A percentile compares a stretch with the other conserved stretches of the same genome.
phyloP scores from a whole-genome alignment of 2,329 filamentous ascomycete species.

The Aplosporella prunicola region DNA sequence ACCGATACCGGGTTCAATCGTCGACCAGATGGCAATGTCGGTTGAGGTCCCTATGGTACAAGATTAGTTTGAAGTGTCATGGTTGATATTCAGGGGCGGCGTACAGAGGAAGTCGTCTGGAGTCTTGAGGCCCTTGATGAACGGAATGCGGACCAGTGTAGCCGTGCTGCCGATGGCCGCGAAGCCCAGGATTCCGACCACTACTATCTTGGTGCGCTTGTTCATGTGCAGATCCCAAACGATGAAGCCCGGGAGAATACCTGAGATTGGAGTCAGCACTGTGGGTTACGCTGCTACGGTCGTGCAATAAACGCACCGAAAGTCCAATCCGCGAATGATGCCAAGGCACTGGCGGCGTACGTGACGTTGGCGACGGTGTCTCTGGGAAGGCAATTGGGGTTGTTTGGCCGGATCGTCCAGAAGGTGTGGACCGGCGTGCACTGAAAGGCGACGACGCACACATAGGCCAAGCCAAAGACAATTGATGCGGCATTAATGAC shows the following conservation, averaged over 20 bases:
- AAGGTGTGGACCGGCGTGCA: constrained; percentile 44
- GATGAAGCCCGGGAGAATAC: constrained; percentile 36
- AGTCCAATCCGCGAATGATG: constrained; percentile 24
- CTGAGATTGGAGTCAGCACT: constrained; percentile 5
- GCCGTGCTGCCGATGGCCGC: constrained; percentile 41
- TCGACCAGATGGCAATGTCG: constrained; percentile 16
- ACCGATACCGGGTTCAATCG: constrained; percentile 26
- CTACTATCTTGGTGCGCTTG: constrained; percentile 40
- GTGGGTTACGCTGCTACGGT: neutral
- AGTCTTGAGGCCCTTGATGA: constrained; percentile 29
- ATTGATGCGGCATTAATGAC: constrained; percentile 38
- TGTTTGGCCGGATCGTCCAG: constrained; percentile 36
- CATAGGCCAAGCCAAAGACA: constrained; percentile 39
- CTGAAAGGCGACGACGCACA: constrained; percentile 44
- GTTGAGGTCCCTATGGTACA: constrained; percentile 5
- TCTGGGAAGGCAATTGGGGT: constrained; percentile 33
- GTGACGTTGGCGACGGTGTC: constrained; percentile 43
- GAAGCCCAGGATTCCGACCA: constrained; percentile 46
- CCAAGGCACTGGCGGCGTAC: constrained; percentile 28
- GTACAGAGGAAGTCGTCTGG: constrained; percentile 34
- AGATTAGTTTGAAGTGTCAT: neutral
- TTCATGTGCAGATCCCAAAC: constrained; percentile 49
- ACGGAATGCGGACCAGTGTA: constrained; percentile 38
- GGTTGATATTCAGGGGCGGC: constrained; percentile 6
- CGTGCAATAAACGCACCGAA: constrained; percentile 12